Conservation (phyloP, 202 grass and related monocot species). For the Sporobolus alterniflorus region DNA sequence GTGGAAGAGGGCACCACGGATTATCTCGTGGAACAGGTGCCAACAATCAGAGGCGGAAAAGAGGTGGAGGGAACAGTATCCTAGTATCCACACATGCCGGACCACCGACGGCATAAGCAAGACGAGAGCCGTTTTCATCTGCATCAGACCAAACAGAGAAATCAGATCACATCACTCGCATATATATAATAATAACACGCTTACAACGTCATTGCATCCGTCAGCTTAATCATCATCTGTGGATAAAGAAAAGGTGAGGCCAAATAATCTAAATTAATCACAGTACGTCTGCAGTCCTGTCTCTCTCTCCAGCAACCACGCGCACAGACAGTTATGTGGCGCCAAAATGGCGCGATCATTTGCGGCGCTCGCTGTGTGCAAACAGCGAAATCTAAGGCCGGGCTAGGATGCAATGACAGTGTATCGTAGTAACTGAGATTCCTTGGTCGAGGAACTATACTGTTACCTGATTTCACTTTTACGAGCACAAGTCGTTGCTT, state of each 20-base stretch:
- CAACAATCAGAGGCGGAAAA: background rate
- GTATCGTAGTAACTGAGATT: no score
- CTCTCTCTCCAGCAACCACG: slow-evolving; percentile 17
- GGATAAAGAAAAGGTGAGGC: slow-evolving; percentile 21
- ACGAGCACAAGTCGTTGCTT: no score
- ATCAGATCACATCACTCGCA: slow-evolving; percentile 5
- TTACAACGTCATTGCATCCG: no score
- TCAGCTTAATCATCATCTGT: slow-evolving; percentile 15
- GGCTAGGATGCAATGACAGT: no score
- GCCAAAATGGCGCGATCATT: slow-evolving; percentile 55
- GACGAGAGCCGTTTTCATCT: slow-evolving; percentile 13
- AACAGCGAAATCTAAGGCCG: no score
- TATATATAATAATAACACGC: no score
- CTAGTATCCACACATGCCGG: background rate
- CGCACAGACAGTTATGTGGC: slow-evolving; percentile 21
- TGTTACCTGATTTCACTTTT: no score
- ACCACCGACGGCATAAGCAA: background rate
- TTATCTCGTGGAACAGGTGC: background rate
- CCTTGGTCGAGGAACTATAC: no score
- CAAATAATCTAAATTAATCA: slow-evolving; percentile 17
- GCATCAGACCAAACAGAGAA: background rate
- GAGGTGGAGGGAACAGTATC: background rate
- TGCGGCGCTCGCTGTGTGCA: slow-evolving; percentile 40
- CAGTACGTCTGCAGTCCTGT: background rate
- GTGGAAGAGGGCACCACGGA: background rate